A percentile compares a stretch with the other conserved stretches of the same genome.
Evolutionary conservation across 1,284 basidiomycete species (phyloP).

Genomic region (Cutaneotrichosporon dermatis): DNA sequence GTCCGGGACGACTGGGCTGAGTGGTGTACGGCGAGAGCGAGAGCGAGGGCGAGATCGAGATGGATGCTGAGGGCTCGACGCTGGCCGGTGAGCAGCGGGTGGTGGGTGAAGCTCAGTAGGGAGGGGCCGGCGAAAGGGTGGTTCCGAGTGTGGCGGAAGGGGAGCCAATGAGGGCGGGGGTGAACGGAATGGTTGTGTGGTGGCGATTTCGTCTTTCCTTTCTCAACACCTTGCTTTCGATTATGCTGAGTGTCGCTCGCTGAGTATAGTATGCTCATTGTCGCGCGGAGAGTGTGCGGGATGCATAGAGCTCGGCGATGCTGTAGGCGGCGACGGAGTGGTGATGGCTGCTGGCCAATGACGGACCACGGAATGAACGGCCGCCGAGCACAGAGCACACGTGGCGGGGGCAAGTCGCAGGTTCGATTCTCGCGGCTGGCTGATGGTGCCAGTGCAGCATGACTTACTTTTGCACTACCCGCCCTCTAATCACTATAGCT

Average conservation of each 20-base stretch:
- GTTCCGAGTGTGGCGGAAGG: constrained; percentile 4
- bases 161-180: background rate
- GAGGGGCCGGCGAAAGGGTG: background rate
- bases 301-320: background rate
- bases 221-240: too few species aligned
- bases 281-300: background rate
- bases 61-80: background rate
- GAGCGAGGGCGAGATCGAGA: background rate
- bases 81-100: too few species aligned
- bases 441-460: too few species aligned
- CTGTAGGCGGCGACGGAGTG: background rate
- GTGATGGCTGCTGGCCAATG: background rate
- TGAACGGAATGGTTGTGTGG: background rate
- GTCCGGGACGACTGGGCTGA: background rate
- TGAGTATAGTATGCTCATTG: too few species aligned
- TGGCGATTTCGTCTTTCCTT: background rate
- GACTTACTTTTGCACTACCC: too few species aligned
- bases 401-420: too few species aligned
- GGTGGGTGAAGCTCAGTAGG: background rate
- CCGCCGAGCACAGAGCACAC: constrained; percentile 16
- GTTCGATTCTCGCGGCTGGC: too few species aligned
- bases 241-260: too few species aligned
- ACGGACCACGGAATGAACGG: background rate
- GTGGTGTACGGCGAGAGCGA: background rate
- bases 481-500: too few species aligned